Conservation (phyloP, 192 early-diverging fungal genomes). For the Backusella macrospora region DNA sequence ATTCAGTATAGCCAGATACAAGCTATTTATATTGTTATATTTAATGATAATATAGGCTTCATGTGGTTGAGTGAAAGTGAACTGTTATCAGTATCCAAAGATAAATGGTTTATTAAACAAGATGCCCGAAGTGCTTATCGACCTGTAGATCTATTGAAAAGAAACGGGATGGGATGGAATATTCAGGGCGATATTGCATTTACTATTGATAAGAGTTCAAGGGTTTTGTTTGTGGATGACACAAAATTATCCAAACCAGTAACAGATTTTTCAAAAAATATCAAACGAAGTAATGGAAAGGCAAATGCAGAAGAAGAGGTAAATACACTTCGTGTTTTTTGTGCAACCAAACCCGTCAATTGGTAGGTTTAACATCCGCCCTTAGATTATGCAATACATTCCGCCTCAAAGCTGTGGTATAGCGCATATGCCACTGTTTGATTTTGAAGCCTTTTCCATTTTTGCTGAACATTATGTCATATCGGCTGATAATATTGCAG, state of each 20-base stretch:
- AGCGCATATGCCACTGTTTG: slow-evolving; percentile 57
- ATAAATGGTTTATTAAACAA: slow-evolving; percentile 70
- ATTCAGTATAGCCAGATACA: background rate
- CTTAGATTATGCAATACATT: slow-evolving; percentile 35
- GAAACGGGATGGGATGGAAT: slow-evolving; percentile 64
- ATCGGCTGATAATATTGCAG: slow-evolving; percentile 50
- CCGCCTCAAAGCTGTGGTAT: slow-evolving; percentile 46
- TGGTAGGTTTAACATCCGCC: too few relatives aligned
- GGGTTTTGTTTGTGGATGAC: slow-evolving; percentile 40
- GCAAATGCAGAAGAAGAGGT: slow-evolving; percentile 19
- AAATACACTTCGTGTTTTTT: background rate
- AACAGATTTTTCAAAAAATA: background rate
- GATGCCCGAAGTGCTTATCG: slow-evolving; percentile 52
- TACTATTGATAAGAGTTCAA: slow-evolving; percentile 51
- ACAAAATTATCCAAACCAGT: slow-evolving; percentile 26
- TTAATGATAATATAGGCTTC: slow-evolving; percentile 48
- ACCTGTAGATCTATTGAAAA: slow-evolving; percentile 51
- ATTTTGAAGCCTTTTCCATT: slow-evolving; percentile 64
- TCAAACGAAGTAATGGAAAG: slow-evolving; percentile 12
- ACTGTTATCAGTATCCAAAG: slow-evolving; percentile 77
- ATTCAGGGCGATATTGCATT: slow-evolving; percentile 68
- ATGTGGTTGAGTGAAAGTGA: slow-evolving; percentile 64
- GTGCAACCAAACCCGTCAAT: background rate
- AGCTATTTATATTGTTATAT: background rate
- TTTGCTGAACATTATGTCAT: slow-evolving; percentile 71